Percentiles rank a stretch among this genome's conserved stretches.
phyloP scores from a whole-genome alignment of 495 filamentous ascomycete genomes.

The Bryoglossum gracile region DNA sequence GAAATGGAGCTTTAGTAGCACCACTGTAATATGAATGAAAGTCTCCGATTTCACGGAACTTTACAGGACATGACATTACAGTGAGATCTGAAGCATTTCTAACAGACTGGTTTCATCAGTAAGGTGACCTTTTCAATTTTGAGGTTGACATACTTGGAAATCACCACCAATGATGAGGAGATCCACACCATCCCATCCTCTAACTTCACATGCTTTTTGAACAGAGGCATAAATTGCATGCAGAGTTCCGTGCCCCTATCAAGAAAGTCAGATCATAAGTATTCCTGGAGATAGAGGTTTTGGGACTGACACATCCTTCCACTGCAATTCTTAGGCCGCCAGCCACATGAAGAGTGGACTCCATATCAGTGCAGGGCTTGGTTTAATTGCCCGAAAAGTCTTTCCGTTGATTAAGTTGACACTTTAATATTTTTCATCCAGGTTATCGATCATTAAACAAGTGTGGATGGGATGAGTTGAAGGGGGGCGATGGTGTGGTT shows the following conservation, averaged over 20 bases:
- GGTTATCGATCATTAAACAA: no score
- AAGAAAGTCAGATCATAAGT: conserved; percentile 3
- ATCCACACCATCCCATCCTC: conserved; percentile 71
- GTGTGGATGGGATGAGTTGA: no score
- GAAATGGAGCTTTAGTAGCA: conserved; percentile 63
- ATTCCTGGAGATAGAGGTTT: no score
- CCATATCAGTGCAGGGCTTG: conserved; percentile 8
- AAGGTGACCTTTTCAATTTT: not conserved
- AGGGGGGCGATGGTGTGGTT: no score
- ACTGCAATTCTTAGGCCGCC: conserved; percentile 49
- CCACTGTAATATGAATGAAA: conserved; percentile 93
- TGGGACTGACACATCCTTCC: conserved; percentile 70
- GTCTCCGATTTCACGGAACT: conserved; percentile 78
- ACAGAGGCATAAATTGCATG: conserved; percentile 83
- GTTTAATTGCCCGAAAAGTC: not conserved
- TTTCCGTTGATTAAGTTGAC: no score
- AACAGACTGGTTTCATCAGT: conserved; percentile 51
- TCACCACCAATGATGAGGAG: conserved; percentile 85
- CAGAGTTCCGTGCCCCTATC: conserved; percentile 81
- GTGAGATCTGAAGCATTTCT: conserved; percentile 83
- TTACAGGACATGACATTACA: conserved; percentile 76
- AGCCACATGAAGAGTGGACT: conserved; percentile 17
- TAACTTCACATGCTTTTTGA: conserved; percentile 48
- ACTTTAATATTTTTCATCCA: no score
- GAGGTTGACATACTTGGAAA: conserved; percentile 56